A percentile compares a stretch with the other conserved stretches of the same genome.
These are phyloP conservation scores for Tardiomyces depauwii DNA, from an alignment of 1,139 yeast genomes.

Conservation along the genomic window DNA sequence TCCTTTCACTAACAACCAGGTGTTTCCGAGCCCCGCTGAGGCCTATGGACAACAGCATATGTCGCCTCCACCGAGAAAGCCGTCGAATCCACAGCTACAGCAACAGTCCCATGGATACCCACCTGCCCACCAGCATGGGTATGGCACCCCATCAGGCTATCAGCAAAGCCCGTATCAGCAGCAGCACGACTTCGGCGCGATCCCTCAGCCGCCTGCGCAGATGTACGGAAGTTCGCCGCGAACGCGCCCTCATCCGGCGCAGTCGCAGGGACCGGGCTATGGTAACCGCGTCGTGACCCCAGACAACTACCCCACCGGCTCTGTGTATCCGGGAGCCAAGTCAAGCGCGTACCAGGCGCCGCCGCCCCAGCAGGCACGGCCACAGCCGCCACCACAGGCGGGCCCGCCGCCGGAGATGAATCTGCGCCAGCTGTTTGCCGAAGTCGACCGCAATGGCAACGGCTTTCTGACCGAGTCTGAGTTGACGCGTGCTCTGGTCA, in stretches of 20 bases:
- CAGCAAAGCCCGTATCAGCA: background rate
- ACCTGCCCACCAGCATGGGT: background rate
- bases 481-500: slow-evolving; percentile 49
- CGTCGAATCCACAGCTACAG: too few relatives aligned
- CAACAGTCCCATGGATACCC: too few relatives aligned
- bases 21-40: background rate
- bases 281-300: too few relatives aligned
- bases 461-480: slow-evolving; percentile 52
- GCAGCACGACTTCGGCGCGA: background rate
- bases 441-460: slow-evolving; percentile 41
- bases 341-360: too few relatives aligned
- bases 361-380: too few relatives aligned
- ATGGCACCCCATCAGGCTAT: background rate
- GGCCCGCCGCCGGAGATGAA: slow-evolving; percentile 24
- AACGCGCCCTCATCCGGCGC: too few relatives aligned
- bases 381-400: slow-evolving; percentile 33
- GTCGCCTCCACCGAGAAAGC: background rate
- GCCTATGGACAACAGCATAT: background rate
- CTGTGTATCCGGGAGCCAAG: too few relatives aligned
- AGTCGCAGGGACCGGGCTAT: too few relatives aligned
- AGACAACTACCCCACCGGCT: too few relatives aligned
- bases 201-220: background rate
- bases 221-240: too few relatives aligned
- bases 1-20: background rate
- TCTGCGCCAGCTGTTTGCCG: slow-evolving; percentile 42